Evolutionary conservation across 371 early-diverging fungal genomes (phyloP).

Genomic region (Globomyces sp.): DNA sequence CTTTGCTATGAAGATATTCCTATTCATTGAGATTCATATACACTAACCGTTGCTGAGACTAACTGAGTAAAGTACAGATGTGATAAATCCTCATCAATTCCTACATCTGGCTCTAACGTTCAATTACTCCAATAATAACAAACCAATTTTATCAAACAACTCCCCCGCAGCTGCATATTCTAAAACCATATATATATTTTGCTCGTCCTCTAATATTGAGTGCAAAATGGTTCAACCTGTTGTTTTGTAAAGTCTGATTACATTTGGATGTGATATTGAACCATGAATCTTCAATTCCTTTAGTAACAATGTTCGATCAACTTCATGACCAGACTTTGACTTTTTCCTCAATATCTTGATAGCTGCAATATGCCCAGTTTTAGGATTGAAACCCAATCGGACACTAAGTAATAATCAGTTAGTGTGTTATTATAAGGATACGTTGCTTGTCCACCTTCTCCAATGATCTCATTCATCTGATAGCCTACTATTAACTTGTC

Average conservation of each 20-base stretch:
- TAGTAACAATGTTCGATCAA: conserved; percentile 3
- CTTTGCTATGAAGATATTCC: conserved; percentile 50
- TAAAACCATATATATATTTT: conserved; percentile 49
- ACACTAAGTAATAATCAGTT: conserved; percentile 32
- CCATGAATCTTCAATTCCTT: conserved; percentile 57
- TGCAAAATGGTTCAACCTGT: no score
- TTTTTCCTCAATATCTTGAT: conserved; percentile 54
- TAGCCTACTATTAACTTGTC: conserved; percentile 24
- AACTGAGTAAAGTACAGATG: conserved; percentile 73
- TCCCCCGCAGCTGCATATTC: conserved; percentile 65
- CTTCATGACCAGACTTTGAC: conserved; percentile 6
- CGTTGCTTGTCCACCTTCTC: conserved; percentile 59
- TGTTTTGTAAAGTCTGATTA: conserved; percentile 46
- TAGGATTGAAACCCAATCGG: conserved; percentile 45
- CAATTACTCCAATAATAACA: conserved; percentile 1
- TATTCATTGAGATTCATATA: no score
- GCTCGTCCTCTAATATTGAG: conserved; percentile 40
- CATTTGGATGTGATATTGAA: conserved; percentile 49
- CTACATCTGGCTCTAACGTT: conserved; percentile 60
- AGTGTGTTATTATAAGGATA: conserved; percentile 17
- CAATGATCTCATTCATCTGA: conserved; percentile 44
- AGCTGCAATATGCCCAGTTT: conserved; percentile 41
- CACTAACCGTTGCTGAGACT: conserved; percentile 48
- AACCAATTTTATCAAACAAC: conserved; percentile 65
- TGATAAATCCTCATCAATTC: conserved; percentile 65